A percentile compares a stretch with the other conserved stretches of the same genome.
These are phyloP conservation scores for Austroboletus festivus DNA, from an alignment of 768 basidiomycete genomes.

Conservation along the genomic window DNA sequence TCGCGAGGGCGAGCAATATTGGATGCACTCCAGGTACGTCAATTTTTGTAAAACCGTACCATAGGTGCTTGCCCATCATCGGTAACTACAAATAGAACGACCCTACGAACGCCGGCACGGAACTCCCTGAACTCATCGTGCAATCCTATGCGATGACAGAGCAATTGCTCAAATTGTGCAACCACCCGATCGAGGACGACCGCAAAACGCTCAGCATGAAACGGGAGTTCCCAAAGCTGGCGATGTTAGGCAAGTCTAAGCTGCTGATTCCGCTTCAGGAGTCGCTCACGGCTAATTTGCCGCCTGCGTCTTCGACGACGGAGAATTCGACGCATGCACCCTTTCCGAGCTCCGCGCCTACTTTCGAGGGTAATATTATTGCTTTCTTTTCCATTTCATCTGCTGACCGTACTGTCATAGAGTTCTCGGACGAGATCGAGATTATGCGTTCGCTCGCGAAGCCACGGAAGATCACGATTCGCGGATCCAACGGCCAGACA, in stretches of 20 bases:
- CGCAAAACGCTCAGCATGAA: constrained; percentile 40
- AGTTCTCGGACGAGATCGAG: constrained; percentile 77
- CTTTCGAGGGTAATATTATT: constrained; percentile 55
- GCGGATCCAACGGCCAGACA: constrained; percentile 73
- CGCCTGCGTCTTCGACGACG: constrained; percentile 54
- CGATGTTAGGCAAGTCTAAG: constrained; percentile 52
- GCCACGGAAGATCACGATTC: constrained; percentile 86
- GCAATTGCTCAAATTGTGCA: constrained; percentile 65
- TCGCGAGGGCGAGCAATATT: constrained; percentile 58
- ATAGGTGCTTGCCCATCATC: background rate
- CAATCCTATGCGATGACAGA: constrained; percentile 62
- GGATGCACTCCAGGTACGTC: constrained; percentile 53
- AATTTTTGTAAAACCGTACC: background rate
- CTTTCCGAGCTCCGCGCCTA: constrained; percentile 74
- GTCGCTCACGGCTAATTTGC: constrained; percentile 85
- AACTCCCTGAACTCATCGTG: constrained; percentile 48
- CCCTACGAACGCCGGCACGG: constrained; percentile 39
- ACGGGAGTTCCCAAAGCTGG: constrained; percentile 53
- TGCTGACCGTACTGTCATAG: constrained; percentile 37
- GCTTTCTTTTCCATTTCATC: background rate
- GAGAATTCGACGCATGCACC: constrained; percentile 66
- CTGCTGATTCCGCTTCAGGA: constrained; percentile 92
- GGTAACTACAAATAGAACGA: constrained; percentile 37
- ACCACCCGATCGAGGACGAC: constrained; percentile 45
- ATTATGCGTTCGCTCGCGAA: constrained; percentile 90